phyloP scores from a whole-genome alignment of 2,329 filamentous ascomycete species.

The Lecanicillium sp. region DNA sequence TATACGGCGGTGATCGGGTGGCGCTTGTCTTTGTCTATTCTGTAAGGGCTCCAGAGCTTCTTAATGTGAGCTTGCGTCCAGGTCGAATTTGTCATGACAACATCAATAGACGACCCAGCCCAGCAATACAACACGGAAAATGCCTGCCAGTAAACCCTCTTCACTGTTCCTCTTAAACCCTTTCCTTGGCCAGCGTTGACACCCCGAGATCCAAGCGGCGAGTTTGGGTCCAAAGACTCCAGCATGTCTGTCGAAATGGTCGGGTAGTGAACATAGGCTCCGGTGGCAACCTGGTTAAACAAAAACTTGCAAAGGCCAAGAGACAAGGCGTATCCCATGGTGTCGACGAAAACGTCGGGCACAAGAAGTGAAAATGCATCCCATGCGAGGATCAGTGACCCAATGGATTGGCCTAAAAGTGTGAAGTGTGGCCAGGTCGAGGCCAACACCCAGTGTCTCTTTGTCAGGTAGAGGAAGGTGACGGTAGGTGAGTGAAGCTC shows the following conservation, averaged over 20 bases:
- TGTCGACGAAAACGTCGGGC: slow-evolving; percentile 92
- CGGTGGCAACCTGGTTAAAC: slow-evolving; percentile 74
- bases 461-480: slow-evolving; percentile 84
- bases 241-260: slow-evolving; percentile 99
- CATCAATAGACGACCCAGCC: slow-evolving; percentile 76
- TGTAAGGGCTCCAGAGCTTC: slow-evolving; percentile 63
- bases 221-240: slow-evolving; percentile 61
- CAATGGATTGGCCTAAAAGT: slow-evolving; percentile 84
- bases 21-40: slow-evolving; percentile 33
- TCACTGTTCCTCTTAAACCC: slow-evolving; percentile 61
- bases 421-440: slow-evolving; percentile 90
- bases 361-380: slow-evolving; percentile 89
- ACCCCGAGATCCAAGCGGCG: slow-evolving; percentile 52
- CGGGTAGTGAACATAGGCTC: slow-evolving; percentile 94
- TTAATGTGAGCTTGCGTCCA: slow-evolving; percentile 87
- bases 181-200: slow-evolving; percentile 76
- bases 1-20: slow-evolving; percentile 70
- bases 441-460: slow-evolving; percentile 75
- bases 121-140: slow-evolving; percentile 79
- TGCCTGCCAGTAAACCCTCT: slow-evolving; percentile 76
- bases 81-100: slow-evolving; percentile 95
- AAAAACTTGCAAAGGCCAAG: slow-evolving; percentile 75
- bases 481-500: slow-evolving; percentile 74
- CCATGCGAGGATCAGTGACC: slow-evolving; percentile 78
- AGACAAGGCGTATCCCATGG: slow-evolving; percentile 94